Base-by-base conservation (phyloP, 2,329 filamentous ascomycete species). In the Aspergillus fumigatus region DNA sequence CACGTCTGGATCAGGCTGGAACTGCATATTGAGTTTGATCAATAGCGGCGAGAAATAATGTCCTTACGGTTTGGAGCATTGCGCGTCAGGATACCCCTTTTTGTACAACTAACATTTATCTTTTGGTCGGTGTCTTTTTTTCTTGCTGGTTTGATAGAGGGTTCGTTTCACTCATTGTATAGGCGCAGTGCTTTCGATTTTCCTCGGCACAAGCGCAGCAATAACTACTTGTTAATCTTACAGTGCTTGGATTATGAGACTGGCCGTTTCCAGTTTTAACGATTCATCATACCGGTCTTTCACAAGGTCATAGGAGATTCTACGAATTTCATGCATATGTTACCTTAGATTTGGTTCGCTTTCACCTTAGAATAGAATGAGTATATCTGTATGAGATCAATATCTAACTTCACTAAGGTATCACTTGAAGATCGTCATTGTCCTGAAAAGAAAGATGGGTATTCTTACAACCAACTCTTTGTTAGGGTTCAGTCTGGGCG, bases 21-120 rank as follows among this genome's bases (percentile, higher is more conserved):
- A 84, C 68, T 84, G 82, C 71, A 79, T 83, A 66, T 71, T 84
- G 55, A 83, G 80, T 67, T 77, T 79, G 67, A 76, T 84, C 64
- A 84, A 82, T 70, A 82, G 77, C 58, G 67, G 65, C 57, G 73
- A 75, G 57, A 63, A 68, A 59, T 72, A 62, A 55, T 56, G 29
- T 27, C n/a, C 11, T 48, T 14, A 29, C 38, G n/a, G 27, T 48
- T 52, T 49, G 45, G 17, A 50, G 54, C 41, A 54, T 41, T 58
- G 79, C 53, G 81, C 84, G 11, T 59, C 62, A 55, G 48, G 59
- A 66, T 62, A 64, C 60, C 63, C 64, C 14, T 50, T 61, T 54
- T 59, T 56, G 40, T 53, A 54, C 51, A 51, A 14, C 51, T 51
- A 50, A 57, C 53, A 56, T 55, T 38, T 38, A 55, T 49, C 50